A percentile compares a stretch with the other conserved stretches of the same genome.
Evolutionary conservation across 352 stramenopile genomes (phyloP).

Genomic region (Pythium pyrilobum): DNA sequence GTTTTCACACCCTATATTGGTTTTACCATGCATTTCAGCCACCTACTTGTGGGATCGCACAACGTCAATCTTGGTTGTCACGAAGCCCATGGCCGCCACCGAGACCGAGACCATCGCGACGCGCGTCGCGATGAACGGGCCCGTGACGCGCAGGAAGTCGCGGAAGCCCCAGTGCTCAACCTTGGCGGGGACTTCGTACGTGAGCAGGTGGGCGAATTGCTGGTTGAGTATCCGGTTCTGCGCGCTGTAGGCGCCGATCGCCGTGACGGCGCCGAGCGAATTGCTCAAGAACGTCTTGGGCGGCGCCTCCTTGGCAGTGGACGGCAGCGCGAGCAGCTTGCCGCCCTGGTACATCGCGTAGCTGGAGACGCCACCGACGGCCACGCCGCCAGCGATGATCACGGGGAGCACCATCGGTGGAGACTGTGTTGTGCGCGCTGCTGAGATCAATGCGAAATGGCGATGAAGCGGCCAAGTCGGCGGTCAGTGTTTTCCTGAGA

Average conservation of each 20-base stretch:
- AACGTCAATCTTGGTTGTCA: conserved; percentile 57
- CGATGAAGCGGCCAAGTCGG: too few species aligned
- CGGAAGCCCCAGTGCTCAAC: conserved; percentile 63
- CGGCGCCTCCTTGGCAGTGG: conserved; percentile 24
- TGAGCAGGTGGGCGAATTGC: conserved; percentile 56
- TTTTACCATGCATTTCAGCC: neutral
- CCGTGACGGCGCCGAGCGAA: conserved; percentile 25
- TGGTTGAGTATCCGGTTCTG: conserved; percentile 50
- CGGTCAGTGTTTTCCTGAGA: too few species aligned
- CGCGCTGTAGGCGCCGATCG: conserved; percentile 39
- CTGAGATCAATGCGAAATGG: too few species aligned
- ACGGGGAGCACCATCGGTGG: conserved; percentile 58
- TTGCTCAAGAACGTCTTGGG: conserved; percentile 37
- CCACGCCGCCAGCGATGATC: conserved; percentile 49
- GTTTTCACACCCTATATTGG: neutral
- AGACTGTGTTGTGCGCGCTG: too few species aligned
- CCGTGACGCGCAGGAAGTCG: conserved; percentile 61
- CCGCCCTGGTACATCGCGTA: conserved; percentile 71
- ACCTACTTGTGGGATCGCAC: conserved; percentile 14
- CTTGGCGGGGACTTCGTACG: conserved; percentile 64
- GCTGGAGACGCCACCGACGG: conserved; percentile 35
- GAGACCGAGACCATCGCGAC: conserved; percentile 66
- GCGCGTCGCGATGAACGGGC: conserved; percentile 47
- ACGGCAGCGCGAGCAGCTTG: conserved; percentile 37
- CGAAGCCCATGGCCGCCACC: conserved; percentile 60